Percentiles rank a stretch among this genome's conserved stretches.
Evolutionary conservation across 1,284 basidiomycete genomes (phyloP).

Genomic region (Ceratobasidium sp.): DNA sequence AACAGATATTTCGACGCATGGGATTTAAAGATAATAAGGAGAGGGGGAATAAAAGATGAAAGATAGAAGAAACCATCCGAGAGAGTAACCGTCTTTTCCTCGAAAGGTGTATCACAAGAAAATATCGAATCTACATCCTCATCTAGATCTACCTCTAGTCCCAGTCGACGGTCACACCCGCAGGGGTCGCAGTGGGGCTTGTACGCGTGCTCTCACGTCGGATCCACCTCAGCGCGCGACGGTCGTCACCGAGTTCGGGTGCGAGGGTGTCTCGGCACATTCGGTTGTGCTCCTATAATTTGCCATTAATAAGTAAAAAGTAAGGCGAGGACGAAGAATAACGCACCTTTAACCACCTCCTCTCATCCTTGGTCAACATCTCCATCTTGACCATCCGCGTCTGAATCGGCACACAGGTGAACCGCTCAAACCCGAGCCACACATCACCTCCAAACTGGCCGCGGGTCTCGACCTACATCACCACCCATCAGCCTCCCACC

Average conservation of each 20-base stretch:
- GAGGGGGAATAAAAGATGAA: background rate
- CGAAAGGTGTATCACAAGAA: background rate
- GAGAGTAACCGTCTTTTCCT: background rate
- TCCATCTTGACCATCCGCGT: constrained; percentile 88
- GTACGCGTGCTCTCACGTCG: constrained; percentile 67
- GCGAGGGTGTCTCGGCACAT: constrained; percentile 78
- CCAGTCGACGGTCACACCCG: constrained; percentile 81
- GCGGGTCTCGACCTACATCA: constrained; percentile 66
- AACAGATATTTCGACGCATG: no score
- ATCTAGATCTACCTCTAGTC: constrained; percentile 62
- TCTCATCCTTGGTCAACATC: constrained; percentile 89
- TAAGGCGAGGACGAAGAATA: constrained; percentile 46
- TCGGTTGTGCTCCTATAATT: constrained; percentile 82
- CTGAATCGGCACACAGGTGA: constrained; percentile 93
- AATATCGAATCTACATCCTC: background rate
- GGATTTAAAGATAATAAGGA: background rate
- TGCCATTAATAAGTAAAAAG: background rate
- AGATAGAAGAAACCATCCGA: background rate
- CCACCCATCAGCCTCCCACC: background rate
- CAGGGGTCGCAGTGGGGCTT: constrained; percentile 56
- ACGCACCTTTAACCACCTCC: constrained; percentile 86
- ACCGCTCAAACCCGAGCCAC: constrained; percentile 89
- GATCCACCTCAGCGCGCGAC: constrained; percentile 85
- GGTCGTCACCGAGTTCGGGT: constrained; percentile 82
- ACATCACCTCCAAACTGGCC: constrained; percentile 78